Conservation (phyloP, 208 protist species). For the Leishmania amazonensis region DNA sequence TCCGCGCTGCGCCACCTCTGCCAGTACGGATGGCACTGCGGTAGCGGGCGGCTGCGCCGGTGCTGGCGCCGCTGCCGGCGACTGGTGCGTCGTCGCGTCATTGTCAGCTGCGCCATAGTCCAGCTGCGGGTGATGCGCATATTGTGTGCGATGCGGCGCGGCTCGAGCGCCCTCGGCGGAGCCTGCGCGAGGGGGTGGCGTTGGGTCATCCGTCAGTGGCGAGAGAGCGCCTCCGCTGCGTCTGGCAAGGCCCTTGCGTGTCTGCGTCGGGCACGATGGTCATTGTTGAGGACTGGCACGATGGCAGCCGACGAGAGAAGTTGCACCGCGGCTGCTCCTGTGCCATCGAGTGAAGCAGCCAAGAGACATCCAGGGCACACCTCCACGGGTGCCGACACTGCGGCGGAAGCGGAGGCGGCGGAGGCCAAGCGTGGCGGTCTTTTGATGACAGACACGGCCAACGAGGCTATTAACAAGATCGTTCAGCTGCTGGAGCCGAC, state of each 20-base stretch:
- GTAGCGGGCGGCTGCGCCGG: constrained; percentile 7
- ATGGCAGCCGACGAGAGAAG: not conserved
- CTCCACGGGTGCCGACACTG: not conserved
- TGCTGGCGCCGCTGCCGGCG: constrained; percentile 19
- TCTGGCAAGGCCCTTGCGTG: not conserved
- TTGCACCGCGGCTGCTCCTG: not conserved
- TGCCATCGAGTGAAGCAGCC: not conserved
- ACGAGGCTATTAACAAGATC: constrained; percentile 33
- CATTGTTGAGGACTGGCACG: not conserved
- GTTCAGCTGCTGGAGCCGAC: constrained; percentile 28
- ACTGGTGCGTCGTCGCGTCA: constrained; percentile 13
- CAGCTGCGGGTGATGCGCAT: not conserved
- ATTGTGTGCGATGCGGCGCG: not conserved
- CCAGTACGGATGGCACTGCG: not conserved
- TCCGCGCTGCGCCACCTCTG: not conserved
- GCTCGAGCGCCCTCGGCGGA: not conserved
- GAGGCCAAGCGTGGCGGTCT: constrained; percentile 9
- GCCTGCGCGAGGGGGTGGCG: constrained; percentile 3
- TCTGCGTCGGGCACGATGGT: not conserved
- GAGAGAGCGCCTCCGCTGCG: not conserved
- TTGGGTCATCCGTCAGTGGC: not conserved
- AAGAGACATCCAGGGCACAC: not conserved
- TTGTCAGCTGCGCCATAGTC: not conserved
- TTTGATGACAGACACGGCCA: constrained; percentile 10
- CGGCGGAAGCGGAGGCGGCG: not conserved